Conservation (phyloP, 2,329 filamentous ascomycete species). For the Chaetomiaceae sp. region DNA sequence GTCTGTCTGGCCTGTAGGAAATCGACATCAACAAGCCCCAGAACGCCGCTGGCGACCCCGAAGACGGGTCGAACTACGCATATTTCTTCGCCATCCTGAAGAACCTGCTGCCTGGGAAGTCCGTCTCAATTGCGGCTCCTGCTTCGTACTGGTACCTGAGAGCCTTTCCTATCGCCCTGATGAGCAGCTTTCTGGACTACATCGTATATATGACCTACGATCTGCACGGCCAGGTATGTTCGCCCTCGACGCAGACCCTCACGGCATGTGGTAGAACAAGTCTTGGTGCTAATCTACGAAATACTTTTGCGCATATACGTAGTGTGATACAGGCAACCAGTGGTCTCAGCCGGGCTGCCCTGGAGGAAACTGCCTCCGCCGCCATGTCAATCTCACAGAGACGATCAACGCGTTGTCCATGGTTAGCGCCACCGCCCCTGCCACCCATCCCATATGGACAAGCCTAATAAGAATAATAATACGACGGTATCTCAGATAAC, state of each 20-base stretch:
- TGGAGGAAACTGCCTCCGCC: conserved; percentile 12
- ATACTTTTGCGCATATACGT: too few relatives aligned
- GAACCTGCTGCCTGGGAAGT: conserved; percentile 12
- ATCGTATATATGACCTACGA: conserved; percentile 30
- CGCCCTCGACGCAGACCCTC: background rate
- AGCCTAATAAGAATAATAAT: too few relatives aligned
- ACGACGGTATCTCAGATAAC: too few relatives aligned
- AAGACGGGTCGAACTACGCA: conserved; percentile 32
- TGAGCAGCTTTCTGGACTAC: conserved; percentile 15
- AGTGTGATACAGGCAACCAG: conserved; percentile 25
- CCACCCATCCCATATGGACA: too few relatives aligned
- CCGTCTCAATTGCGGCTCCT: conserved; percentile 22
- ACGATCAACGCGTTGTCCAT: background rate
- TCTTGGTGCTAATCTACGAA: too few relatives aligned
- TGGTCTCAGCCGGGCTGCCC: conserved; percentile 24
- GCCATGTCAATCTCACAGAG: conserved; percentile 13
- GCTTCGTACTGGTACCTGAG: conserved; percentile 17
- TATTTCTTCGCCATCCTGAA: conserved; percentile 26
- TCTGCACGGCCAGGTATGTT: conserved; percentile 24
- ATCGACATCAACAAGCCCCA: background rate
- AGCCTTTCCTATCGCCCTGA: conserved; percentile 21
- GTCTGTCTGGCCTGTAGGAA: too few relatives aligned
- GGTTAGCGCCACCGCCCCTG: too few relatives aligned
- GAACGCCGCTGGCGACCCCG: conserved; percentile 13
- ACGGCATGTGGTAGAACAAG: too few relatives aligned